Conservation (phyloP, 805 yeast species). For the Kodamaea sagamina region DNA sequence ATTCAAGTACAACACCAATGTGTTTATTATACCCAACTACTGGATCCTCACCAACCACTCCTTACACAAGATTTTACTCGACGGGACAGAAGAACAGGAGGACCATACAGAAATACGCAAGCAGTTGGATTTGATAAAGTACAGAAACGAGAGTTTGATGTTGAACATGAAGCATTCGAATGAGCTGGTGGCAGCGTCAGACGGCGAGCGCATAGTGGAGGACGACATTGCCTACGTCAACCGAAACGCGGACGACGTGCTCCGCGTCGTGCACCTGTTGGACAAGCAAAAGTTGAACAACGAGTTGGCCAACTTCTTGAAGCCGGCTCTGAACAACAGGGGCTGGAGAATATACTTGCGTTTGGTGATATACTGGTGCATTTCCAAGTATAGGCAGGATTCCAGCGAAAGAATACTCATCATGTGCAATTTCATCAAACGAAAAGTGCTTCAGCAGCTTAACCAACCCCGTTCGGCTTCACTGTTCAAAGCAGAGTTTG, state of each 20-base stretch:
- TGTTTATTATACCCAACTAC: constrained; percentile 62
- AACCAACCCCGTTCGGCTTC: constrained; percentile 7
- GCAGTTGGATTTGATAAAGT: constrained; percentile 60
- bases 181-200: constrained; percentile 3
- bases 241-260: constrained; percentile 28
- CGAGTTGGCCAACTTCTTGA: constrained; percentile 31
- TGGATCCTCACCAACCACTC: constrained; percentile 58
- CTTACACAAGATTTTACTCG: constrained; percentile 41
- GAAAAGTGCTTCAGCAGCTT: constrained; percentile 10
- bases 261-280: constrained; percentile 36
- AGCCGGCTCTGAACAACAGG: constrained; percentile 18
- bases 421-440: constrained; percentile 45
- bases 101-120: constrained; percentile 28
- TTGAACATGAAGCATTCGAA: constrained; percentile 40
- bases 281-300: constrained; percentile 35
- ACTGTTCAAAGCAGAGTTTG: constrained; percentile 46
- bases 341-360: constrained; percentile 39
- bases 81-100: constrained; percentile 16
- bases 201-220: constrained; percentile 7
- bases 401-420: constrained; percentile 33
- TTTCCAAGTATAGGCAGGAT: constrained; percentile 38
- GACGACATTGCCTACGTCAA: constrained; percentile 25
- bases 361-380: constrained; percentile 41
- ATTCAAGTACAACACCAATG: constrained; percentile 54
- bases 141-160: constrained; percentile 71